Conservation (phyloP, 2,329 filamentous ascomycete species). For the Sporothrix dimorphospora region DNA sequence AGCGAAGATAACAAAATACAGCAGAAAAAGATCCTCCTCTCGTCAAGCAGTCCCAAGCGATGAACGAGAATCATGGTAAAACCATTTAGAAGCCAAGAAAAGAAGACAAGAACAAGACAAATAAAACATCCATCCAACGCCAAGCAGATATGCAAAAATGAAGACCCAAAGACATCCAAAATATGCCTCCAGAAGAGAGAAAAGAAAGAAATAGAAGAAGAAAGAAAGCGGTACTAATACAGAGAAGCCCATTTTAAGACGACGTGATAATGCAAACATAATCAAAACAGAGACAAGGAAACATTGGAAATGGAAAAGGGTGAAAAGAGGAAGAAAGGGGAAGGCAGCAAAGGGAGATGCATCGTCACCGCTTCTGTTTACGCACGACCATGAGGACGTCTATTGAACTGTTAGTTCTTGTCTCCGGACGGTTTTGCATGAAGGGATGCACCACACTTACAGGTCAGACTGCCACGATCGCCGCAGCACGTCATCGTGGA, state of each 20-base stretch:
- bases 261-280: conserved; percentile 22
- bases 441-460: conserved; percentile 40
- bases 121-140: conserved; percentile 19
- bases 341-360: not conserved
- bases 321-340: not conserved
- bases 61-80: not conserved
- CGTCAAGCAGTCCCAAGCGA: conserved; percentile 8
- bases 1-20: not conserved
- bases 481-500: conserved; percentile 53
- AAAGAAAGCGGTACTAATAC: conserved; percentile 1
- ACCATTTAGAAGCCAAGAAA: not conserved
- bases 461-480: conserved; percentile 56
- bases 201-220: not conserved
- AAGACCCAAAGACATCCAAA: not conserved
- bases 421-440: not conserved
- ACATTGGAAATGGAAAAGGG: not conserved
- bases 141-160: conserved; percentile 20
- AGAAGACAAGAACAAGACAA: not conserved
- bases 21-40: not conserved
- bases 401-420: conserved; percentile 39
- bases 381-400: conserved; percentile 50
- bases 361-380: not conserved
- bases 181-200: conserved; percentile 11
- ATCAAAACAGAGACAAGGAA: conserved; percentile 18
- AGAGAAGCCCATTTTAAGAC: conserved; percentile 8